Base-by-base conservation (phyloP, 169 alveolate species). In the Ichthyophthirius multifiliis region DNA sequence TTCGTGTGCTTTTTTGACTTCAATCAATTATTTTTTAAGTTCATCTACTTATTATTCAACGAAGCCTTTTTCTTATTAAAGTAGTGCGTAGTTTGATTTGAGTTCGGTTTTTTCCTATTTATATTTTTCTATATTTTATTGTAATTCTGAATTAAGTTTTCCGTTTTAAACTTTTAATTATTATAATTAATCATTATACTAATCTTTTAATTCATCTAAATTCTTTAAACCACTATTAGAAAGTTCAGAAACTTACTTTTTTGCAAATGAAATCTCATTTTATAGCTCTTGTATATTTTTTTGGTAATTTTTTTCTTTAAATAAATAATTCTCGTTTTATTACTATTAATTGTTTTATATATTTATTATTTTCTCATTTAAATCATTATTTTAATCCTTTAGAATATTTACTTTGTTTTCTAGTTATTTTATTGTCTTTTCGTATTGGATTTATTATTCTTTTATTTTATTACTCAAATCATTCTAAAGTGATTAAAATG, bases 1-100 rank as follows among this genome's bases (percentile, higher is more conserved):
- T 27, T 80, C 67, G 71, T 80, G 86, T 16, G 86, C 87, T 64
- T 82, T 81, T 39, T 79, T 62, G 62, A 86, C 74, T 32, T 82
- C 75, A 43, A 82, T 89, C 31, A 83, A 84, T 46, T 82, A 67
- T 6, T 37, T 9, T 65, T 81, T 88, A 39, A 82, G 75, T 16
- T 91, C 92, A 37, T 87, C 90, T 43, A 84, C 35, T 75, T 88
- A 82, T 43, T 74, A 80, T 62, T 82, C 64, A 7, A 74, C 46
- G 45, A 79, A 74, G 65, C 88, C 89, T 13, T 76, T 89, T 78
- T 94, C 92, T 75, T 87, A 74, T 74, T 84, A 83, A 6, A 77
- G n/a, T 16, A 82, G 77, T 23, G 91, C 95, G 35, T 91, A 92
- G 89, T 74, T 89, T 76, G 7, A 43, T 45, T 41, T 47, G 34